Base-by-base conservation (phyloP, 495 filamentous ascomycete species). In the Penicillium dipodomyicola region DNA sequence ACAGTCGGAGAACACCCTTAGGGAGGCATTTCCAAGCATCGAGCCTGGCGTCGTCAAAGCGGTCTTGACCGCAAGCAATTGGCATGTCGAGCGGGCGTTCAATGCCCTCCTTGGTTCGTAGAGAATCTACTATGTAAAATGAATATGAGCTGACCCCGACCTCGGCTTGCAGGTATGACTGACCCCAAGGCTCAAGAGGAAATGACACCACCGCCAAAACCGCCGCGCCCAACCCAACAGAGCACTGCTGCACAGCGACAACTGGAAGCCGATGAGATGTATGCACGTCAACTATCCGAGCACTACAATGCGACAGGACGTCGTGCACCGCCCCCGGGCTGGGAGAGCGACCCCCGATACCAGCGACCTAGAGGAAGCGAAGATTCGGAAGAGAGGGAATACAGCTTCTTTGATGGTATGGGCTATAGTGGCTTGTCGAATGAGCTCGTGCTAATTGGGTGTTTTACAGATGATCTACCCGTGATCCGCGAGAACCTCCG, bases 401-500 rank as follows among this genome's bases (percentile, higher is more conserved):
- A 87, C 64, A 96, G 84, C 75, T 97, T 96, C 67, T 84, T 98
- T 68, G 93, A 98, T 69, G 86, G 85, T 88, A 71, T 17, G 67
- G 45, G 32, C 2, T 54, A 43, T 42, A 14, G 8, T 25, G 35
- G 30, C 5, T 42, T 37, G 32, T 33, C 10, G 14, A 8, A 40
- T 53, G 41, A 4, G 37, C 48, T 25, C 33, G 12, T 51, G 48
- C 59, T 65, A 35, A 67, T 56, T 22, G 35, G 27, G 11, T 37
- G 40, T 39, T 39, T 52, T 52, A 52, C 63, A 82, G 94, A 98
- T 65, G 94, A 98, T 62, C 80, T 98, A 43, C 94, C 94, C 3
- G 86, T 92, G 46, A 97, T 98, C 69, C 87, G 86, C 56, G 90
- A 96, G 65, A 97, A 95, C 59, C 83, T 98, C 60, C 88, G 86